A percentile compares a stretch with the other conserved stretches of the same genome.
phyloP scores from a whole-genome alignment of 2,329 filamentous ascomycete species.

The Magnaporthiopsis incrustans region DNA sequence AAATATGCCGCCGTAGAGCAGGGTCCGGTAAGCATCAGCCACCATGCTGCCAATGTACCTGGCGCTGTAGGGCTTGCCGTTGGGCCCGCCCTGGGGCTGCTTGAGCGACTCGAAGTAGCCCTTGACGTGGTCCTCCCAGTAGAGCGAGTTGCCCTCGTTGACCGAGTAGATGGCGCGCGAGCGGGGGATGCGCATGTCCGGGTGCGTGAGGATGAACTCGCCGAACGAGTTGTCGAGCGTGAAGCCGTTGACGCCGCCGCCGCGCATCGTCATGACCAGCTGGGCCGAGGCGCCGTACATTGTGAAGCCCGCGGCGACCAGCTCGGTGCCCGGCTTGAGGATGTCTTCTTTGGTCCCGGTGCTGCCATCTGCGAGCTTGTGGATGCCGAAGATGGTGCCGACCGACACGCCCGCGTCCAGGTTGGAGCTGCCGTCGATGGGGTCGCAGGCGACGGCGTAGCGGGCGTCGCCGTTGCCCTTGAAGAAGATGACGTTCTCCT shows the following conservation, averaged over 20 bases:
- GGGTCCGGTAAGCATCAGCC: slow-evolving; percentile 90
- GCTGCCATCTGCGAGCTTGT: slow-evolving; percentile 75
- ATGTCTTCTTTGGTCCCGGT: slow-evolving; percentile 75
- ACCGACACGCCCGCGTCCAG: slow-evolving; percentile 96
- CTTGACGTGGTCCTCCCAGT: slow-evolving; percentile 87
- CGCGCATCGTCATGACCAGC: slow-evolving; percentile 94
- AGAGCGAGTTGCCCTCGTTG: slow-evolving; percentile 96
- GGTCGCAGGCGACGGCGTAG: slow-evolving; percentile 94
- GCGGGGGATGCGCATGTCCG: slow-evolving; percentile 81
- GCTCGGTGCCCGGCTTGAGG: slow-evolving; percentile 79
- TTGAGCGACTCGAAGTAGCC: slow-evolving; percentile 88
- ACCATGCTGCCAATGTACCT: slow-evolving; percentile 98
- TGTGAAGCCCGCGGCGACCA: slow-evolving; percentile 94
- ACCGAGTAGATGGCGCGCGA: slow-evolving; percentile 87
- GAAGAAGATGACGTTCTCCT: slow-evolving; percentile 88
- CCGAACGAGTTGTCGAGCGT: slow-evolving; percentile 93
- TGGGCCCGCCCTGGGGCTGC: slow-evolving; percentile 46
- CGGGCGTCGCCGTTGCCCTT: slow-evolving; percentile 39
- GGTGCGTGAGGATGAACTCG: slow-evolving; percentile 98
- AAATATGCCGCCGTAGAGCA: slow-evolving; percentile 94
- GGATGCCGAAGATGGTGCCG: slow-evolving; percentile 93
- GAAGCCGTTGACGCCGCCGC: slow-evolving; percentile 89
- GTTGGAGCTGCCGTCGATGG: slow-evolving; percentile 96
- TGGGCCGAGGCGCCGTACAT: slow-evolving; percentile 99
- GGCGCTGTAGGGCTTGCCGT: slow-evolving; percentile 84